Evolutionary conservation across 2,329 filamentous ascomycete species (phyloP).

Genomic region (Cladosporium phlei): DNA sequence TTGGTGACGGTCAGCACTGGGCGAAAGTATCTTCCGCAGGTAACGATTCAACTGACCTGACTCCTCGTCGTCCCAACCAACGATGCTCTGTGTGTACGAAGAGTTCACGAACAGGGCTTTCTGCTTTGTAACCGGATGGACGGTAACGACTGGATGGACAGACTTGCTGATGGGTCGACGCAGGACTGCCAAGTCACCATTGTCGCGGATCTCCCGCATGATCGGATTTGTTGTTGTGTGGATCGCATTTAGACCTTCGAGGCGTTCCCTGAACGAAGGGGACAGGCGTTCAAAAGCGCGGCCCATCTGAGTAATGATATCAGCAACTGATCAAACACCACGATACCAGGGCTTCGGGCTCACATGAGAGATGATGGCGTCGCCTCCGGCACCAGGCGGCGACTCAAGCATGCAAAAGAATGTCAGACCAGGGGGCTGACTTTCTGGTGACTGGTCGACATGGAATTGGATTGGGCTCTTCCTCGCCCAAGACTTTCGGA

Average conservation of each 20-base stretch:
- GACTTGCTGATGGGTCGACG: slow-evolving; percentile 31
- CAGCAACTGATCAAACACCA: too few species aligned
- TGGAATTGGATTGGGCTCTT: background rate
- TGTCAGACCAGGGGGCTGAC: slow-evolving; percentile 30
- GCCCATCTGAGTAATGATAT: too few species aligned
- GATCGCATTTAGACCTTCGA: slow-evolving; percentile 26
- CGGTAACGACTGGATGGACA: slow-evolving; percentile 70
- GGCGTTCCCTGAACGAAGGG: slow-evolving; percentile 23
- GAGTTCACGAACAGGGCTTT: slow-evolving; percentile 77
- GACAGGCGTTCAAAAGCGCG: slow-evolving; percentile 27
- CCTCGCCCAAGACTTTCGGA: slow-evolving; percentile 16
- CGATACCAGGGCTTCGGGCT: too few species aligned
- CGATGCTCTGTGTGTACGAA: slow-evolving; percentile 74
- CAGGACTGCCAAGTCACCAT: slow-evolving; percentile 24
- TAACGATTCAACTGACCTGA: slow-evolving; percentile 35
- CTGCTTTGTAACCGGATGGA: slow-evolving; percentile 71
- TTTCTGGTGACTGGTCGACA: slow-evolving; percentile 20
- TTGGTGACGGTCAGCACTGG: background rate
- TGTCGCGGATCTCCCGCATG: slow-evolving; percentile 21
- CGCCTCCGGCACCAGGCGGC: too few species aligned
- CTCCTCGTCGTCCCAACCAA: slow-evolving; percentile 78
- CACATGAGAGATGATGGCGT: too few species aligned
- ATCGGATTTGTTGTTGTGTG: slow-evolving; percentile 14
- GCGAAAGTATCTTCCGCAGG: background rate
- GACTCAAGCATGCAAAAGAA: slow-evolving; percentile 28